Conservation (phyloP, 805 yeast genomes). For the Lipomyces chichibuensis region DNA sequence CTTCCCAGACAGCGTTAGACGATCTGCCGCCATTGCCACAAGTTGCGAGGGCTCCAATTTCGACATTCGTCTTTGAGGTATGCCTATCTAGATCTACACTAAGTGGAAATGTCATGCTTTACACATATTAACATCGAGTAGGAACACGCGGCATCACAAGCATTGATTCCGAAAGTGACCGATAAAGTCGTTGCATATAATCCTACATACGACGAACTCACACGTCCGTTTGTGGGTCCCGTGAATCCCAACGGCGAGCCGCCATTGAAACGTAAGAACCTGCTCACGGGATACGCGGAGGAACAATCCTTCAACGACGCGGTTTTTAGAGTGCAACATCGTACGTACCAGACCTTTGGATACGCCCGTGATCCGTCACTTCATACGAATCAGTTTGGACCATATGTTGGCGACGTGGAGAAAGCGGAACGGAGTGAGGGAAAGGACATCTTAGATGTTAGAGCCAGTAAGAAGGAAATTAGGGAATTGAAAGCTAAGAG, state of each 20-base stretch:
- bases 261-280: slow-evolving; percentile 40
- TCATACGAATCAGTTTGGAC: slow-evolving; percentile 12
- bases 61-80: slow-evolving; percentile 30
- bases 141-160: slow-evolving; percentile 19
- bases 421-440: slow-evolving; percentile 38
- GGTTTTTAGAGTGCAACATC: slow-evolving; percentile 50
- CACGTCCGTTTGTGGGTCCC: slow-evolving; percentile 32
- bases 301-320: slow-evolving; percentile 48
- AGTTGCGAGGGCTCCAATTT: slow-evolving; percentile 22
- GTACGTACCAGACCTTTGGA: slow-evolving; percentile 45
- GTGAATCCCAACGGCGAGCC: slow-evolving; percentile 29
- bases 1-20: slow-evolving; percentile 10
- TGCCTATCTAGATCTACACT: neutral
- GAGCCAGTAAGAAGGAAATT: slow-evolving; percentile 42
- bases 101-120: neutral
- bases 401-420: slow-evolving; percentile 36
- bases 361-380: slow-evolving; percentile 42
- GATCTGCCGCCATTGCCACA: slow-evolving; percentile 29
- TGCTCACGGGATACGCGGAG: slow-evolving; percentile 43
- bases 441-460: slow-evolving; percentile 39
- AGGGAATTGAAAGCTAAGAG: slow-evolving; percentile 46
- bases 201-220: slow-evolving; percentile 33
- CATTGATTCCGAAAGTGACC: slow-evolving; percentile 31
- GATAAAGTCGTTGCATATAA: slow-evolving; percentile 29
- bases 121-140: neutral